phyloP scores from a whole-genome alignment of 2,329 filamentous ascomycete species.

The Pseudofabraea citricarpa region DNA sequence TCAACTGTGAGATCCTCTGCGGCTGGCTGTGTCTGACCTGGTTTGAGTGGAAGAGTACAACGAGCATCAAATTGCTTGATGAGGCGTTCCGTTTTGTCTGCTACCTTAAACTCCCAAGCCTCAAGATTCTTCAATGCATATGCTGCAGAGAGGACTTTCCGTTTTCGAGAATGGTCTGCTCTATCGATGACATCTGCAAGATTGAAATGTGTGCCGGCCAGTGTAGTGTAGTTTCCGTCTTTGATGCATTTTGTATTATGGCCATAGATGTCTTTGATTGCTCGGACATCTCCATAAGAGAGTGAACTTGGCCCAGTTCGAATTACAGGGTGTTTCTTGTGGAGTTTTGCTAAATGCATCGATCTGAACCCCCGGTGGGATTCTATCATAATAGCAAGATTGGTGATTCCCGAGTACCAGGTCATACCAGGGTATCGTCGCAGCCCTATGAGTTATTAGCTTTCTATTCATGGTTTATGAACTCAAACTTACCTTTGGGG shows the following conservation, averaged over 20 bases:
- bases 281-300: neutral
- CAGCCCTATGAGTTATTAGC: slow-evolving; percentile 24
- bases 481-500: slow-evolving; percentile 29
- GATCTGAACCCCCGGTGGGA: slow-evolving; percentile 39
- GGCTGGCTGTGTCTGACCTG: slow-evolving; percentile 18
- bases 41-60: slow-evolving; percentile 26
- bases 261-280: slow-evolving; percentile 40
- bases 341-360: slow-evolving; percentile 35
- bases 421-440: slow-evolving; percentile 41
- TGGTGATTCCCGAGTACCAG: slow-evolving; percentile 38
- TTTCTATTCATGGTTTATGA: no score
- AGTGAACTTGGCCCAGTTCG: slow-evolving; percentile 24
- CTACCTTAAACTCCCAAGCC: slow-evolving; percentile 49
- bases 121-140: slow-evolving; percentile 50
- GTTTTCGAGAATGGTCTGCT: slow-evolving; percentile 45
- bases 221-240: slow-evolving; percentile 39
- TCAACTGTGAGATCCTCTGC: slow-evolving; percentile 42
- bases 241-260: slow-evolving; percentile 46
- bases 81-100: slow-evolving; percentile 42
- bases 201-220: slow-evolving; percentile 43
- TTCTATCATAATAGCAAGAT: slow-evolving; percentile 41
- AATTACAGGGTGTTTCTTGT: slow-evolving; percentile 40
- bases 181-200: slow-evolving; percentile 49
- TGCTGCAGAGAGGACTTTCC: slow-evolving; percentile 43
- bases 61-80: slow-evolving; percentile 37